phyloP scores from a whole-genome alignment of 495 filamentous ascomycete genomes.

The Mytilinidion resinicola region DNA sequence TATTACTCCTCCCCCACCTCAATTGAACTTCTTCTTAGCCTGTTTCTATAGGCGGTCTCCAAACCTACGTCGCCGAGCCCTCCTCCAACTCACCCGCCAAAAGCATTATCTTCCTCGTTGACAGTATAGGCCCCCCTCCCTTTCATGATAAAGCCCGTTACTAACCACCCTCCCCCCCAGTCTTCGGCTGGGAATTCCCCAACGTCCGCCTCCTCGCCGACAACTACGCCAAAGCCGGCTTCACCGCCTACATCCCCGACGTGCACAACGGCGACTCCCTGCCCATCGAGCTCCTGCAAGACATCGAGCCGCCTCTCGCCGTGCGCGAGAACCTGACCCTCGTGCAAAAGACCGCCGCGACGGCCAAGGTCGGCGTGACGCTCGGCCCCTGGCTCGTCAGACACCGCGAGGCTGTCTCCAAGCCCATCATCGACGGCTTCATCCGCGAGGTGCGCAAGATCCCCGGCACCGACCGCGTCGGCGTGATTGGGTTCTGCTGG shows the following conservation, averaged over 20 bases:
- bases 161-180: background rate
- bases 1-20: background rate
- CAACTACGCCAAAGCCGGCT: constrained; percentile 28
- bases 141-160: background rate
- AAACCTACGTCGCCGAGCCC: constrained; percentile 28
- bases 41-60: constrained; percentile 13
- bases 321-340: constrained; percentile 21
- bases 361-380: constrained; percentile 28
- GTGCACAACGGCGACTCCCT: constrained; percentile 31
- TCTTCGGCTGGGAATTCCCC: constrained; percentile 30
- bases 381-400: constrained; percentile 29
- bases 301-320: constrained; percentile 30
- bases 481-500: constrained; percentile 35
- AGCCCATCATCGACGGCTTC: constrained; percentile 32
- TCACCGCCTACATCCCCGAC: constrained; percentile 32
- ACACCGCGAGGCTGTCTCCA: constrained; percentile 30
- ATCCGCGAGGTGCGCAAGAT: constrained; percentile 27
- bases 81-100: constrained; percentile 19
- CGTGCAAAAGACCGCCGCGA: constrained; percentile 18
- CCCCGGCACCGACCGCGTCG: constrained; percentile 33
- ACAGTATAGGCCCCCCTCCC: constrained; percentile 14
- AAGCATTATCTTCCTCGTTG: constrained; percentile 27
- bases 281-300: constrained; percentile 24
- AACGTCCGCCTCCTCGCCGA: constrained; percentile 33
- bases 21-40: background rate